Evolutionary conservation across 2,329 filamentous ascomycete genomes (phyloP).

Genomic region (Lasiodiplodia sp.): DNA sequence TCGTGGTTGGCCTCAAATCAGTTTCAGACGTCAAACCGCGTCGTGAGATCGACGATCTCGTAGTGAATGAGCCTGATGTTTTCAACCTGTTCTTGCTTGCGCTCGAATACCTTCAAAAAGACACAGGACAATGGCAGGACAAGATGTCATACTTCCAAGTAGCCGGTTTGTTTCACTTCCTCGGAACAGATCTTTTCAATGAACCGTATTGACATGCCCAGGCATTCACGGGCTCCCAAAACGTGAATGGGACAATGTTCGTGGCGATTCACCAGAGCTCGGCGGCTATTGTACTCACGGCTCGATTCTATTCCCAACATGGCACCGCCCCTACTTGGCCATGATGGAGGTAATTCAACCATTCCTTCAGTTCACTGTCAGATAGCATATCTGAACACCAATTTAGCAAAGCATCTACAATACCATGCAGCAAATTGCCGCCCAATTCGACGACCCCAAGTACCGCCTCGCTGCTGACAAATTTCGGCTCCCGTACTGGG

Average conservation of each 20-base stretch:
- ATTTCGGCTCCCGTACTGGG: neutral
- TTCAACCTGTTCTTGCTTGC: constrained; percentile 1
- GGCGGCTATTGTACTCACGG: neutral
- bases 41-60: neutral
- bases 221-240: neutral
- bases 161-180: neutral
- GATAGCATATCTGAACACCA: neutral
- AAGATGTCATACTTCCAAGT: neutral
- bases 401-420: neutral
- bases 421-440: neutral
- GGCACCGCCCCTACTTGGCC: neutral
- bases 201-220: neutral
- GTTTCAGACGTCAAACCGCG: neutral
- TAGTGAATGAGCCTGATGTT: neutral
- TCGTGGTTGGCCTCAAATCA: neutral
- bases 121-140: neutral
- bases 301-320: neutral
- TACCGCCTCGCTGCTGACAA: neutral
- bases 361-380: neutral
- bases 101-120: neutral
- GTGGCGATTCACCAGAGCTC: neutral
- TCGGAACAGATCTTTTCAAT: rapidly evolving
- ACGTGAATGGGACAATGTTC: neutral
- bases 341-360: neutral
- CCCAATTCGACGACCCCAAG: neutral